phyloP scores from a whole-genome alignment of 2,329 filamentous ascomycete species.

The Neocatenulostroma microsporum region DNA sequence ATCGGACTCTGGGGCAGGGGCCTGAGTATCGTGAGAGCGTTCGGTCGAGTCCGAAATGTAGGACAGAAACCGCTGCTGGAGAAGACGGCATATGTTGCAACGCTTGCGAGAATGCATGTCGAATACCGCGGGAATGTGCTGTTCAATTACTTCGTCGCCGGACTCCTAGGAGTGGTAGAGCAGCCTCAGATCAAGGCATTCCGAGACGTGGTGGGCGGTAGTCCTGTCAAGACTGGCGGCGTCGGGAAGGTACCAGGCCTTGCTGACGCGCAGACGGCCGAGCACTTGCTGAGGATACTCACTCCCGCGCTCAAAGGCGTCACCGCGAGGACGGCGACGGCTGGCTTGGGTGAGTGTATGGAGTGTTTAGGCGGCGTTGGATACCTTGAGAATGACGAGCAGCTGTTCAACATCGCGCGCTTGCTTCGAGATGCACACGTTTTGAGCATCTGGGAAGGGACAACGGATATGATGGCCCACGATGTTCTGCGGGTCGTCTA shows the following conservation, averaged over 20 bases:
- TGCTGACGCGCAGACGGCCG: constrained; percentile 11
- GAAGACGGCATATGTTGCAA: constrained; percentile 51
- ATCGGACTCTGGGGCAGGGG: constrained; percentile 50
- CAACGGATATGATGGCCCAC: constrained; percentile 47
- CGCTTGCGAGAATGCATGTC: constrained; percentile 48
- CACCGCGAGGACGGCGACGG: constrained; percentile 45
- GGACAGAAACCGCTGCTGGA: constrained; percentile 42
- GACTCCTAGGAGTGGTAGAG: constrained; percentile 50
- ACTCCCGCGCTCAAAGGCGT: constrained; percentile 57
- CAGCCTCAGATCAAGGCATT: constrained; percentile 12
- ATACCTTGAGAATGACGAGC: constrained; percentile 55
- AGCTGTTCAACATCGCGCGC: constrained; percentile 58
- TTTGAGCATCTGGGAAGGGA: constrained; percentile 47
- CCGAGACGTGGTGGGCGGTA: background rate
- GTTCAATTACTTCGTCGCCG: constrained; percentile 47
- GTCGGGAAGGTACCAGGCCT: constrained; percentile 1
- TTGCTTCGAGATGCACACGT: constrained; percentile 59
- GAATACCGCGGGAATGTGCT: constrained; percentile 52
- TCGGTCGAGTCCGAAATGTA: constrained; percentile 50
- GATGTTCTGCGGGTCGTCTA: constrained; percentile 39
- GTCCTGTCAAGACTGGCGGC: background rate
- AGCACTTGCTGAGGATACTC: constrained; percentile 48
- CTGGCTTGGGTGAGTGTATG: constrained; percentile 51
- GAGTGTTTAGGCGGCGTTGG: constrained; percentile 59
- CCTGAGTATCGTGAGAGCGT: constrained; percentile 51